These are phyloP conservation scores for Leucoagaricus sp. DNA, from an alignment of 1,284 basidiomycete genomes.

Conservation along the genomic window DNA sequence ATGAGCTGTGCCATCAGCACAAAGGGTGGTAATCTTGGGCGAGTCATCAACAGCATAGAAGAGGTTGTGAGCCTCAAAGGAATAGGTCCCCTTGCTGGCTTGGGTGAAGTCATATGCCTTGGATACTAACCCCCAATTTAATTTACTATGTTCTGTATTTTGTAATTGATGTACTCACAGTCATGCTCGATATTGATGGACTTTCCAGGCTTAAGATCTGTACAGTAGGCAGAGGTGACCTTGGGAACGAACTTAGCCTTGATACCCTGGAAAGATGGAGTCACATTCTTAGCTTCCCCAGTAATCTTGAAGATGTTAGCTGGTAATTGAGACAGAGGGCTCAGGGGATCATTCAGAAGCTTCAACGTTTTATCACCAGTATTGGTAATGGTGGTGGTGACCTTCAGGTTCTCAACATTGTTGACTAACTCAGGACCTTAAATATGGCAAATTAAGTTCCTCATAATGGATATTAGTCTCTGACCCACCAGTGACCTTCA, in stretches of 20 bases:
- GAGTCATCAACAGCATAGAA: conserved; percentile 42
- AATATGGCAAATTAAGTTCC: background rate
- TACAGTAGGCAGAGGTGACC: conserved; percentile 31
- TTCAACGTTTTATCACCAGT: conserved; percentile 48
- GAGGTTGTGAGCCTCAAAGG: conserved; percentile 41
- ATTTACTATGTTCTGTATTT: background rate
- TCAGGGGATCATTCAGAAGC: conserved; percentile 46
- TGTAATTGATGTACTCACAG: conserved; percentile 31
- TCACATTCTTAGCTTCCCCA: conserved; percentile 33
- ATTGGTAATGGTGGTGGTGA: conserved; percentile 44
- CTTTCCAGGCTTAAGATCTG: conserved; percentile 44
- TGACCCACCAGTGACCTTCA: conserved; percentile 28
- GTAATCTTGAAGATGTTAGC: conserved; percentile 44
- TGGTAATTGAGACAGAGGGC: conserved; percentile 40
- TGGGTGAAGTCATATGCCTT: conserved; percentile 49
- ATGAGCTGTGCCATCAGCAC: conserved; percentile 35
- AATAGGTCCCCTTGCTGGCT: conserved; percentile 42
- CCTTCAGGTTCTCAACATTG: conserved; percentile 42
- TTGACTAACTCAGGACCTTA: conserved; percentile 38
- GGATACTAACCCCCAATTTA: conserved; percentile 41
- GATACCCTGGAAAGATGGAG: conserved; percentile 42
- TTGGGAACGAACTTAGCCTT: conserved; percentile 38
- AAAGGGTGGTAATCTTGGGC: conserved; percentile 27
- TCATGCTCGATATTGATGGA: conserved; percentile 42
- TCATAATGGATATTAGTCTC: background rate